These are phyloP conservation scores for Yamadazyma triangularis DNA, from an alignment of 1,139 yeast genomes.

Conservation along the genomic window DNA sequence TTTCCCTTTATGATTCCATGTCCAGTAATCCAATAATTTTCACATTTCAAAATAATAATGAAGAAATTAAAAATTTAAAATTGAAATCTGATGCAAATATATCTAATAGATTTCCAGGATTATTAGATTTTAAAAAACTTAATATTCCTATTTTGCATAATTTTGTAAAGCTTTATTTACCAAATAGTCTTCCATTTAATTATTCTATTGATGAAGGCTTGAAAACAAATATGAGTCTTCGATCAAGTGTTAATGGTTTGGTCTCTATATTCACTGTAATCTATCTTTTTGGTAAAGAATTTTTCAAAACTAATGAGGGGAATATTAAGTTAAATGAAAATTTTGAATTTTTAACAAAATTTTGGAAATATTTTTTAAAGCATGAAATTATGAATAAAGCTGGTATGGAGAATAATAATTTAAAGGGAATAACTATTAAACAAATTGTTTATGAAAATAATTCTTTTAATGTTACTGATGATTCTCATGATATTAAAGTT, in stretches of 20 bases:
- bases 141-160: slow-evolving; percentile 48
- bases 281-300: slow-evolving; percentile 54
- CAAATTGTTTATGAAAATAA: slow-evolving; percentile 41
- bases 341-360: slow-evolving; percentile 31
- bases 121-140: slow-evolving; percentile 38
- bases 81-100: slow-evolving; percentile 50
- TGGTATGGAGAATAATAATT: slow-evolving; percentile 29
- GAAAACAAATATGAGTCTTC: slow-evolving; percentile 23
- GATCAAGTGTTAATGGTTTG: slow-evolving; percentile 2
- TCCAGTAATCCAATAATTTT: slow-evolving; percentile 24
- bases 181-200: slow-evolving; percentile 23
- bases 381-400: slow-evolving; percentile 19
- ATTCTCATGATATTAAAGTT: slow-evolving; percentile 12
- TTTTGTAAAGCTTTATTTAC: slow-evolving; percentile 36
- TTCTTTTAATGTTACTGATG: slow-evolving; percentile 6
- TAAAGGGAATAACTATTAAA: slow-evolving; percentile 54
- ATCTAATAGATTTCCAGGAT: slow-evolving; percentile 50
- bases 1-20: slow-evolving; percentile 25
- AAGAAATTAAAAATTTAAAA: slow-evolving; percentile 20
- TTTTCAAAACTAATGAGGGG: slow-evolving; percentile 47
- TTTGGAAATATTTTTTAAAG: slow-evolving; percentile 39
- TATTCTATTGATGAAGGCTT: slow-evolving; percentile 29
- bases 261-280: slow-evolving; percentile 41
- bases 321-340: slow-evolving; percentile 25
- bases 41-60: slow-evolving; percentile 22